A percentile compares a stretch with the other conserved stretches of the same genome.
Conservation (phyloP, 495 filamentous ascomycete species). For the Neurospora sp. region DNA sequence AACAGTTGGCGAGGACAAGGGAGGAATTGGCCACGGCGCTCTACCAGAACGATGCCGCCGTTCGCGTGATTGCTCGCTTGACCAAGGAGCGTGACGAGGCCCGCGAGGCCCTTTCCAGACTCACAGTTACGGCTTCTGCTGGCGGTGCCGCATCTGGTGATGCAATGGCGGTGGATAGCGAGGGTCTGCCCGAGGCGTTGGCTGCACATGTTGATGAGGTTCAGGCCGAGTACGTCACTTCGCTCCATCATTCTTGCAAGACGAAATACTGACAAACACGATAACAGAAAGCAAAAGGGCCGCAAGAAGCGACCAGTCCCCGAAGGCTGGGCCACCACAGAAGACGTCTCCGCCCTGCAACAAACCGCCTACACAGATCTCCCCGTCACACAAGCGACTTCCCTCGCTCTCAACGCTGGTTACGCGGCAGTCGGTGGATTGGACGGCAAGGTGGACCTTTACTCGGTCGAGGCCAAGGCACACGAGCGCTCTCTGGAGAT, state of each 20-base stretch:
- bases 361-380: conserved; percentile 53
- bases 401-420: conserved; percentile 60
- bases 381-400: conserved; percentile 47
- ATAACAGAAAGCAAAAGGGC: conserved; percentile 61
- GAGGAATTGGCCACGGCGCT: conserved; percentile 89
- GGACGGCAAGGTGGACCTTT: conserved; percentile 69
- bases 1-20: conserved; percentile 78
- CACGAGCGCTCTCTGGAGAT: conserved; percentile 56
- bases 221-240: conserved; percentile 56
- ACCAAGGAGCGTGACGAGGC: conserved; percentile 88
- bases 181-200: conserved; percentile 60
- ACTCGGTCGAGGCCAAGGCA: conserved; percentile 61
- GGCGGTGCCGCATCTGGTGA: conserved; percentile 50
- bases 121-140: conserved; percentile 55
- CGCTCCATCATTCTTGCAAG: neutral
- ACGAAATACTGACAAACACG: conserved; percentile 9
- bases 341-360: conserved; percentile 60
- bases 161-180: conserved; percentile 81
- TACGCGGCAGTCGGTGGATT: conserved; percentile 70
- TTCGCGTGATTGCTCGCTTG: conserved; percentile 83
- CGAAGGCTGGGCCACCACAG: conserved; percentile 69
- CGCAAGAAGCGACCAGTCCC: conserved; percentile 83
- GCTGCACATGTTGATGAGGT: conserved; percentile 65
- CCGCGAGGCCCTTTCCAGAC: conserved; percentile 77
- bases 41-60: conserved; percentile 93